These are phyloP conservation scores for Lasiosphaeris hirsuta DNA, from an alignment of 495 filamentous ascomycete species.

Conservation along the genomic window DNA sequence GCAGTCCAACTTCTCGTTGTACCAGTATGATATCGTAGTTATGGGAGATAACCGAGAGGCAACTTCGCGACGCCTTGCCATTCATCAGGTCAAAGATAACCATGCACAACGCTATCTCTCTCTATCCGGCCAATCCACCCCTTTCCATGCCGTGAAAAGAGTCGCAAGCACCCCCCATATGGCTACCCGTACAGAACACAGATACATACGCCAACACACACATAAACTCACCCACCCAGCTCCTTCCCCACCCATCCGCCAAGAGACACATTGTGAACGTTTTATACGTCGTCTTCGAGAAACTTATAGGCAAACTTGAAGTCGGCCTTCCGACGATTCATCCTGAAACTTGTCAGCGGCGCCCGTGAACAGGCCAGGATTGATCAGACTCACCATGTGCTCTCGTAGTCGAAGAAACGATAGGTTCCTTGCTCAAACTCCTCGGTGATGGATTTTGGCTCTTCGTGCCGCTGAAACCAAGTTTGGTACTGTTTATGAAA, in stretches of 20 bases:
- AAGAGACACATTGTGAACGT: not conserved
- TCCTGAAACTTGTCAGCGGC: constrained; percentile 55
- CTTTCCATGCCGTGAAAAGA: too few relatives aligned
- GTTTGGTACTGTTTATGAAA: constrained; percentile 99
- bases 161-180: too few relatives aligned
- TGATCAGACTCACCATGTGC: constrained; percentile 76
- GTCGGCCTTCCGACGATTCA: constrained; percentile 97
- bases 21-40: too few relatives aligned
- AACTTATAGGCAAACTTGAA: constrained; percentile 99
- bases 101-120: too few relatives aligned
- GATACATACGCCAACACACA: constrained; percentile 3
- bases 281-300: constrained; percentile 24
- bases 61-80: too few relatives aligned
- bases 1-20: too few relatives aligned
- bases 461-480: constrained; percentile 98
- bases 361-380: not conserved
- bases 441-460: constrained; percentile 96
- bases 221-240: not conserved
- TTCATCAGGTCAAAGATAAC: too few relatives aligned
- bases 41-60: too few relatives aligned
- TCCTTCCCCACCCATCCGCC: not conserved
- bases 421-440: constrained; percentile 98
- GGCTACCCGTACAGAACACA: too few relatives aligned
- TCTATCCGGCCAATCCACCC: too few relatives aligned
- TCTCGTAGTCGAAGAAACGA: constrained; percentile 99